phyloP scores from a whole-genome alignment of 768 basidiomycete species.

The Scleroderma bovista region DNA sequence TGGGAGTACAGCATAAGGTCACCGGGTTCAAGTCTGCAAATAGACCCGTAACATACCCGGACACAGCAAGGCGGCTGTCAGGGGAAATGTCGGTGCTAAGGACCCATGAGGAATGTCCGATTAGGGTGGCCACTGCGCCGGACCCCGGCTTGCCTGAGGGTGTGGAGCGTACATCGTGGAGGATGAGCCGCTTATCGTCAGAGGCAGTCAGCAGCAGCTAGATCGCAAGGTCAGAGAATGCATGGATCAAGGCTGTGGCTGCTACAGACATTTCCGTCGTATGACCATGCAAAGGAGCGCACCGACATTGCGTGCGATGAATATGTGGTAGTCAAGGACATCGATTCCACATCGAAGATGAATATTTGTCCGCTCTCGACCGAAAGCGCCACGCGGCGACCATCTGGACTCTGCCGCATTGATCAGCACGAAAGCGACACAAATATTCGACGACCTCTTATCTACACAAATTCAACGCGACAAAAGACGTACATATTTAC shows the following conservation, averaged over 20 bases:
- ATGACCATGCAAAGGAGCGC: constrained; percentile 83
- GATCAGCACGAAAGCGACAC: background rate
- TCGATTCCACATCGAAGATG: constrained; percentile 75
- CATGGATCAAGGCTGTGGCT: background rate
- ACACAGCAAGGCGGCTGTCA: constrained; percentile 72
- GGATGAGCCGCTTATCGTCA: constrained; percentile 85
- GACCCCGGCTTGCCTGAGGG: constrained; percentile 53
- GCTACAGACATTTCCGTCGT: constrained; percentile 72
- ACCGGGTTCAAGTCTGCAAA: background rate
- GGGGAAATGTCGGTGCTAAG: constrained; percentile 78
- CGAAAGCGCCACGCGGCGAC: constrained; percentile 72
- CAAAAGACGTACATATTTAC: constrained; percentile 53
- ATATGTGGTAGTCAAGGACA: constrained; percentile 61
- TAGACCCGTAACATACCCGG: constrained; percentile 54
- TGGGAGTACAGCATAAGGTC: background rate
- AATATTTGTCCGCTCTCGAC: constrained; percentile 86
- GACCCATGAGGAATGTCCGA: constrained; percentile 91
- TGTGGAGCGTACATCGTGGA: constrained; percentile 84
- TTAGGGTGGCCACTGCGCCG: constrained; percentile 78
- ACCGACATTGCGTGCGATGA: constrained; percentile 89
- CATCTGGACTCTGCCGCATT: constrained; percentile 76
- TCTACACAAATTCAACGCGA: background rate
- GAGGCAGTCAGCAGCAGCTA: constrained; percentile 86
- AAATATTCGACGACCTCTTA: background rate
- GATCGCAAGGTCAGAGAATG: background rate